phyloP scores from a whole-genome alignment of 148 eudicot genomes.

The Vaccinium macrocarpon region DNA sequence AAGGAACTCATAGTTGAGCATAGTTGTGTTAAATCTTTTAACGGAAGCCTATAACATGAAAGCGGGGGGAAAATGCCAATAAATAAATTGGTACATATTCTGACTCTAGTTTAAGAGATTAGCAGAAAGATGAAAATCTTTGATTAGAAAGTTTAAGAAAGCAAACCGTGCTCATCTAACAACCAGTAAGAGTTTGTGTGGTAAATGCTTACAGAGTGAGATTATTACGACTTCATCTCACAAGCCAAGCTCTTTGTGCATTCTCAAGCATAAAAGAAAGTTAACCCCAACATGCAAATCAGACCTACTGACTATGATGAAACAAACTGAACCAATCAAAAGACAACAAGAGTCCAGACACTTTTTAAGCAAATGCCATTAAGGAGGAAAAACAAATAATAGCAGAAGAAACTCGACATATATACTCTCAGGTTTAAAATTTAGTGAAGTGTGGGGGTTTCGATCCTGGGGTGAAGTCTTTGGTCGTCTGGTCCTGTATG shows the following conservation, averaged over 20 bases:
- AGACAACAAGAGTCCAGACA: not conserved
- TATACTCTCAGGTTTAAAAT: too few relatives aligned
- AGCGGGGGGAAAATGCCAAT: not conserved
- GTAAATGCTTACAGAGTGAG: not conserved
- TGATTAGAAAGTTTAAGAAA: not conserved
- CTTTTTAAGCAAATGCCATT: not conserved
- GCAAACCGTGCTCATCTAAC: not conserved
- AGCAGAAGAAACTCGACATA: not conserved
- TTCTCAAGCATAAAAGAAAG: not conserved
- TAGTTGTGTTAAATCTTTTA: not conserved
- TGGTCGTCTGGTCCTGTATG: too few relatives aligned
- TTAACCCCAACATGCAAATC: not conserved
- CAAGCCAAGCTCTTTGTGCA: not conserved
- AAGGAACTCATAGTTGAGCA: not conserved
- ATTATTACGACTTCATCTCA: not conserved
- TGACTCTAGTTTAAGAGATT: not conserved
- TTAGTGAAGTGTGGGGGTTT: too few relatives aligned
- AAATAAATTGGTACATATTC: not conserved
- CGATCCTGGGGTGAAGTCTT: too few relatives aligned
- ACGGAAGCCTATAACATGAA: not conserved
- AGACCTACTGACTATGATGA: not conserved
- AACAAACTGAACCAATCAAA: not conserved
- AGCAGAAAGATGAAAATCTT: not conserved
- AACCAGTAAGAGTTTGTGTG: not conserved
- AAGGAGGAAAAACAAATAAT: not conserved